These are phyloP conservation scores for Botryobasidium botryosum DNA, from an alignment of 768 basidiomycete genomes.

Conservation along the genomic window DNA sequence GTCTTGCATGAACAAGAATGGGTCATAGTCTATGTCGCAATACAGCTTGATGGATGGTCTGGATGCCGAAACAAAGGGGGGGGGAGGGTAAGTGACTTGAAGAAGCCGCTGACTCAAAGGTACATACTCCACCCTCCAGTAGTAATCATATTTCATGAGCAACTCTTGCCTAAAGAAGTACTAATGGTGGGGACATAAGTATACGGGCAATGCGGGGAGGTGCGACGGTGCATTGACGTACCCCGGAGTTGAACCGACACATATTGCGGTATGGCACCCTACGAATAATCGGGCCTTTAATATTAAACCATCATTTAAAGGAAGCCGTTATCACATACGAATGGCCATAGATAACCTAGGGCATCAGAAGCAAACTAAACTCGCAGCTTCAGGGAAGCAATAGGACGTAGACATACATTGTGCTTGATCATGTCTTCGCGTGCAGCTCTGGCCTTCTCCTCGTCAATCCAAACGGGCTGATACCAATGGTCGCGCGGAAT, in stretches of 20 bases:
- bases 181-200: constrained; percentile 20
- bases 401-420: constrained; percentile 21
- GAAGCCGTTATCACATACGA: constrained; percentile 1
- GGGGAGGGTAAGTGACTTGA: constrained; percentile 7
- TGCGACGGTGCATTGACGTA: constrained; percentile 22
- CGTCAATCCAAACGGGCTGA: constrained; percentile 69
- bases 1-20: constrained; percentile 66
- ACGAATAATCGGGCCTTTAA: constrained; percentile 1
- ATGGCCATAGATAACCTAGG: constrained; percentile 12
- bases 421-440: constrained; percentile 45
- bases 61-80: neutral
- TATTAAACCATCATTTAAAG: neutral
- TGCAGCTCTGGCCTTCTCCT: constrained; percentile 39
- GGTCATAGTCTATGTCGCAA: constrained; percentile 60
- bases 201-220: constrained; percentile 19
- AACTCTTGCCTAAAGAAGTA: constrained; percentile 76
- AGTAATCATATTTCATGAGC: constrained; percentile 60
- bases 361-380: constrained; percentile 4
- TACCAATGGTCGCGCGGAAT: constrained; percentile 48
- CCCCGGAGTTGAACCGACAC: constrained; percentile 90
- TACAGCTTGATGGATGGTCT: constrained; percentile 68
- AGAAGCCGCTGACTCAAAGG: neutral
- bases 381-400: neutral
- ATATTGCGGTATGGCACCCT: constrained; percentile 63
- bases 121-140: constrained; percentile 79